Percentiles rank a stretch among this genome's conserved stretches.
Conservation (phyloP, 345 rosid species). For the Syzygium oleosum region DNA sequence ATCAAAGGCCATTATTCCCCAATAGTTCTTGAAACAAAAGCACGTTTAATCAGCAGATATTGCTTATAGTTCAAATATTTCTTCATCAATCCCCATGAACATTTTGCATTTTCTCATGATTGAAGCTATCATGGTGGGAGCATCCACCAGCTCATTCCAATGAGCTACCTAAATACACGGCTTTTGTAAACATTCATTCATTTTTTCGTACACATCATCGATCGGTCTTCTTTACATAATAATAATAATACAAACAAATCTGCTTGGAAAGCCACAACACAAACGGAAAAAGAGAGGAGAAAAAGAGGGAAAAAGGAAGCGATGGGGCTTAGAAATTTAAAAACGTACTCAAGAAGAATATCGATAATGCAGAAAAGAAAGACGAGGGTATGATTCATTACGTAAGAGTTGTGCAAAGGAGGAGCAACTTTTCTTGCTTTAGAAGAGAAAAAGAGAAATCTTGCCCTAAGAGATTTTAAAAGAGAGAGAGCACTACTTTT, state of each 20-base stretch:
- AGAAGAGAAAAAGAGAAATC: not conserved
- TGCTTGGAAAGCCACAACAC: not conserved
- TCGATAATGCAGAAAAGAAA: not conserved
- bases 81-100: not conserved
- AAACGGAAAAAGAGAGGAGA: not conserved
- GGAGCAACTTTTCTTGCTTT: not conserved
- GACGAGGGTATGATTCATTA: not conserved
- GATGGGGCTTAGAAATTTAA: not conserved
- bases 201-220: not conserved
- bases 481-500: not conserved
- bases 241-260: not conserved
- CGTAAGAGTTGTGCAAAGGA: not conserved
- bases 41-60: not conserved
- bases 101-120: not conserved
- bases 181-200: not conserved
- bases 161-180: not conserved
- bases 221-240: not conserved
- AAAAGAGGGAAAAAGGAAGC: not conserved
- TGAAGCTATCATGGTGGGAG: not conserved
- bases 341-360: not conserved
- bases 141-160: not conserved
- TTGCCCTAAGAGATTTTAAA: not conserved
- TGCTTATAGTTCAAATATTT: not conserved
- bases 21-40: not conserved
- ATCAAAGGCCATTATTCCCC: not conserved